phyloP scores from a whole-genome alignment of 257 asterid genomes.

The Datura wrightii region DNA sequence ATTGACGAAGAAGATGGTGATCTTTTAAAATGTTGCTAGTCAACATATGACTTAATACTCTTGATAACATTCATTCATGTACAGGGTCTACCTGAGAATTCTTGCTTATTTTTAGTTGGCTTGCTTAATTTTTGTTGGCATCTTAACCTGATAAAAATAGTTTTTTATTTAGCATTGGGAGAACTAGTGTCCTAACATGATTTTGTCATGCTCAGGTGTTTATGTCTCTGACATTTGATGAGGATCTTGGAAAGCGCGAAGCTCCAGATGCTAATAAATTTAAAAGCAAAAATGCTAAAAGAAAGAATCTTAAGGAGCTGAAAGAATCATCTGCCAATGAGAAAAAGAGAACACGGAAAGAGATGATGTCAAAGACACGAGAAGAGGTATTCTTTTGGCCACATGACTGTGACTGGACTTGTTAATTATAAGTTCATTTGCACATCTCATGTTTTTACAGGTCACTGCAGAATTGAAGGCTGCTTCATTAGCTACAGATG shows the following conservation, averaged over 20 bases:
- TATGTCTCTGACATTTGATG: slow-evolving; percentile 79
- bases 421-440: slow-evolving; percentile 31
- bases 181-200: neutral
- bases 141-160: neutral
- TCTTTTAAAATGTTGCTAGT: slow-evolving; percentile 12
- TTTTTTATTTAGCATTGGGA: slow-evolving; percentile 16
- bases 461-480: slow-evolving; percentile 84
- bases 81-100: neutral
- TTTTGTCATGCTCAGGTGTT: slow-evolving; percentile 56
- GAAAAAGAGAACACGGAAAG: slow-evolving; percentile 71
- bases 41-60: neutral
- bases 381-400: slow-evolving; percentile 67
- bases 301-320: slow-evolving; percentile 63
- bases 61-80: neutral
- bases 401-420: slow-evolving; percentile 10
- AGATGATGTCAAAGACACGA: slow-evolving; percentile 71
- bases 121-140: neutral
- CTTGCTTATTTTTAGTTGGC: neutral
- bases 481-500: slow-evolving; percentile 83
- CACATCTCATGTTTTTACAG: slow-evolving; percentile 50
- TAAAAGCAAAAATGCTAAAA: slow-evolving; percentile 61
- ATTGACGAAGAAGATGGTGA: neutral
- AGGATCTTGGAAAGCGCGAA: slow-evolving; percentile 77
- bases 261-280: slow-evolving; percentile 52
- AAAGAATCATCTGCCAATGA: slow-evolving; percentile 62